These are phyloP conservation scores for Fonsecaea pugnacius DNA, from an alignment of 2,329 filamentous ascomycete species.

Conservation along the genomic window DNA sequence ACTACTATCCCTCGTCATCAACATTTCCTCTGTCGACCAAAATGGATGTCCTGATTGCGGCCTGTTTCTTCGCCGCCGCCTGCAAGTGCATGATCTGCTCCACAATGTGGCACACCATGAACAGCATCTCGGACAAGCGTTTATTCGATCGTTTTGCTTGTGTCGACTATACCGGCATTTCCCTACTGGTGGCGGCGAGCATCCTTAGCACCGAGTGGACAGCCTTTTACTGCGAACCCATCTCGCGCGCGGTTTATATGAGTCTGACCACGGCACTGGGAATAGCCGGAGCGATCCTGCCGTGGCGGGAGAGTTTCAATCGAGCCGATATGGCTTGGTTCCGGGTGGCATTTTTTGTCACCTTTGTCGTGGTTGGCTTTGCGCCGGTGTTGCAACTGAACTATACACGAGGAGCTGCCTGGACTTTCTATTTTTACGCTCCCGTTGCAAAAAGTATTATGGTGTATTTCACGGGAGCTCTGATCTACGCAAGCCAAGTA, in stretches of 20 bases:
- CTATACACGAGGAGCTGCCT: constrained; percentile 74
- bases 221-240: constrained; percentile 95
- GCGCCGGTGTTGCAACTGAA: constrained; percentile 84
- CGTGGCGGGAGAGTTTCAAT: constrained; percentile 97
- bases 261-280: constrained; percentile 78
- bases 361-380: constrained; percentile 84
- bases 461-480: constrained; percentile 83
- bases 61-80: constrained; percentile 93
- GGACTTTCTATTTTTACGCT: constrained; percentile 87
- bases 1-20: constrained; percentile 87
- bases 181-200: constrained; percentile 87
- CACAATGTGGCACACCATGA: constrained; percentile 98
- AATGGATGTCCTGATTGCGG: constrained; percentile 86
- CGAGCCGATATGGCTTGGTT: constrained; percentile 88
- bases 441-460: constrained; percentile 81
- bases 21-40: constrained; percentile 88
- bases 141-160: constrained; percentile 95
- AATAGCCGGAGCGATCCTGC: constrained; percentile 83
- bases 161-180: constrained; percentile 98
- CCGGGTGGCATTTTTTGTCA: constrained; percentile 87
- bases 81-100: constrained; percentile 94
- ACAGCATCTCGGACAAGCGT: constrained; percentile 85
- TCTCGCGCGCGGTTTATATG: constrained; percentile 86
- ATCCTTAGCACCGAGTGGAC: constrained; percentile 99
- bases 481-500: constrained; percentile 87